phyloP scores from a whole-genome alignment of 1,139 yeast species.

The Zygosaccharomyces pseudobailii region DNA sequence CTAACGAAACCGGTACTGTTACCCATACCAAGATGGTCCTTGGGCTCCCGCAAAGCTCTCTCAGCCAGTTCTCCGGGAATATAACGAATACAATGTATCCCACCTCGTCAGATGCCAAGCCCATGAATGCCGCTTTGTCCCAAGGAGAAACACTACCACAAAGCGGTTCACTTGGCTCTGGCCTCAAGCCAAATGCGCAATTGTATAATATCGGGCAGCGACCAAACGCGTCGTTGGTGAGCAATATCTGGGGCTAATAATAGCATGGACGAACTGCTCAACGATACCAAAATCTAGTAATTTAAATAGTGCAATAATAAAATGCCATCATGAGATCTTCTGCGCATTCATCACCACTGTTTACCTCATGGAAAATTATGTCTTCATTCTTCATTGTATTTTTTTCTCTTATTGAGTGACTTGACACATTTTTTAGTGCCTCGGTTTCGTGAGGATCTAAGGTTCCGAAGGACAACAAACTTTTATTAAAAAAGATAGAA shows the following conservation, averaged over 20 bases:
- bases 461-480: neutral
- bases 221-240: slow-evolving; percentile 14
- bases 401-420: neutral
- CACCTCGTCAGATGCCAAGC: neutral
- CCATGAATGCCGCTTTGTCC: neutral
- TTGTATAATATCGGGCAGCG: slow-evolving; percentile 12
- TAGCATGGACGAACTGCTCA: neutral
- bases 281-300: neutral
- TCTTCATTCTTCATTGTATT: neutral
- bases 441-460: neutral
- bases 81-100: slow-evolving; percentile 2
- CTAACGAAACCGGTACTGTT: slow-evolving; percentile 21
- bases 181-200: slow-evolving; percentile 7
- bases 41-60: slow-evolving; percentile 4
- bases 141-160: neutral
- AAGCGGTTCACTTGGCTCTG: neutral
- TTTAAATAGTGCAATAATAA: neutral
- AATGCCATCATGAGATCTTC: too few species aligned
- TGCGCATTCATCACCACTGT: neutral
- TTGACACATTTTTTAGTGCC: neutral
- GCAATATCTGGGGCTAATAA: slow-evolving; percentile 21
- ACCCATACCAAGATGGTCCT: slow-evolving; percentile 24
- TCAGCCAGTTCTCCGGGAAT: neutral
- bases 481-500: neutral
- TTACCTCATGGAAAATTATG: neutral